These are phyloP conservation scores for Kluyveromyces siamensis DNA, from an alignment of 805 yeast species.

Conservation along the genomic window DNA sequence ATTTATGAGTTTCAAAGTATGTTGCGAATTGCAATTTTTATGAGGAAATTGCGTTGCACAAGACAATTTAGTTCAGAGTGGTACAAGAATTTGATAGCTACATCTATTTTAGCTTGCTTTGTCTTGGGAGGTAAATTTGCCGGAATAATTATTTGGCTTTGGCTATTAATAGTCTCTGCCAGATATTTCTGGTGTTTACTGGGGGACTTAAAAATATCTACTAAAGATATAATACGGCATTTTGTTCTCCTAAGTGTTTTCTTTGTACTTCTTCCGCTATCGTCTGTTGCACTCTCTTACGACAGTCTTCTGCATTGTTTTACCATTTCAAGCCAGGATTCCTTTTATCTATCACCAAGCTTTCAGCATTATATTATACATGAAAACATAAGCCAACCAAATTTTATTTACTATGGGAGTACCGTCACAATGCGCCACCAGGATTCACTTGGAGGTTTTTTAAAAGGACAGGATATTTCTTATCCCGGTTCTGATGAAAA, in stretches of 20 bases:
- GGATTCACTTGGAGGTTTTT: slow-evolving; percentile 61
- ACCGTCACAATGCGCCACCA: slow-evolving; percentile 62
- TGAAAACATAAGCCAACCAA: slow-evolving; percentile 36
- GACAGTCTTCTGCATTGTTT: slow-evolving; percentile 9
- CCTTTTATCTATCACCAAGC: slow-evolving; percentile 48
- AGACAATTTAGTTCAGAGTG: not conserved
- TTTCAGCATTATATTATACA: slow-evolving; percentile 54
- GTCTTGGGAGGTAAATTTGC: slow-evolving; percentile 41
- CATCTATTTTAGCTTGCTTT: not conserved
- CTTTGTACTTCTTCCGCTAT: slow-evolving; percentile 52
- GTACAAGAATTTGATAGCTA: not conserved
- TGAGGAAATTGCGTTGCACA: not conserved
- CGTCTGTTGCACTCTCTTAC: slow-evolving; percentile 28
- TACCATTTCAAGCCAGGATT: slow-evolving; percentile 9
- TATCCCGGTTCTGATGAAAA: slow-evolving; percentile 70
- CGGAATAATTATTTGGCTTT: slow-evolving; percentile 57
- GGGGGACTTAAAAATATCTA: slow-evolving; percentile 54
- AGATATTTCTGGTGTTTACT: slow-evolving; percentile 56
- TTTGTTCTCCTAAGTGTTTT: slow-evolving; percentile 36
- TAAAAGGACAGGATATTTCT: slow-evolving; percentile 63
- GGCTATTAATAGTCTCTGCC: slow-evolving; percentile 46
- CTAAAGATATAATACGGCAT: slow-evolving; percentile 32
- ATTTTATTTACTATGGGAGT: slow-evolving; percentile 67
- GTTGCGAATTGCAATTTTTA: not conserved
- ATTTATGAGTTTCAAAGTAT: not conserved